phyloP scores from a whole-genome alignment of 805 yeast genomes.

The Spathaspora arborariae region DNA sequence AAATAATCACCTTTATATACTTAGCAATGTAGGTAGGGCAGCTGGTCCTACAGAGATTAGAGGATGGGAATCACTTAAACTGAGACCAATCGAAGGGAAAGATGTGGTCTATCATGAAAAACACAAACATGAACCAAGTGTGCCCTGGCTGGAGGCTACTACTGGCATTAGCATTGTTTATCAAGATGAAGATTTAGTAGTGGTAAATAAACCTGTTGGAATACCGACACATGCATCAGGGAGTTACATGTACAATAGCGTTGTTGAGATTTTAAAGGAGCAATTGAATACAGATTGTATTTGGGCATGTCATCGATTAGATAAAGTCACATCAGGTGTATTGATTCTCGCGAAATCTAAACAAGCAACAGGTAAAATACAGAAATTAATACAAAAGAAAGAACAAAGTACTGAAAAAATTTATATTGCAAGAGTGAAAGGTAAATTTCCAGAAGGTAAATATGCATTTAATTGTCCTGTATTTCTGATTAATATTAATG shows the following conservation, averaged over 20 bases:
- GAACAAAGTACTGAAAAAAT: conserved; percentile 30
- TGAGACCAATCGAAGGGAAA: conserved; percentile 14
- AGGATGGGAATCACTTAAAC: conserved; percentile 17
- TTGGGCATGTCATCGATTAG: conserved; percentile 48
- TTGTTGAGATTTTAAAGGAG: conserved; percentile 38
- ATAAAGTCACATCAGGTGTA: conserved; percentile 50
- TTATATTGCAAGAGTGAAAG: conserved; percentile 44
- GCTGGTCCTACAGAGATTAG: conserved; percentile 17
- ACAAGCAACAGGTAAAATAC: conserved; percentile 27
- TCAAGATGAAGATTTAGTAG: conserved; percentile 36
- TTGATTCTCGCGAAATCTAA: conserved; percentile 39
- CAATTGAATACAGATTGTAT: conserved; percentile 24
- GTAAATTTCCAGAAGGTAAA: conserved; percentile 33
- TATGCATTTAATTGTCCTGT: conserved; percentile 37
- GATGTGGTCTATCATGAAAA: conserved; percentile 26
- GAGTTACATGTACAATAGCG: conserved; percentile 38
- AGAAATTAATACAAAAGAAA: conserved; percentile 27
- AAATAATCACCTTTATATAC: conserved; percentile 22
- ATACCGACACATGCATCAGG: conserved; percentile 54
- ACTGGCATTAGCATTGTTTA: conserved; percentile 21
- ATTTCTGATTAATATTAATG: conserved; percentile 30
- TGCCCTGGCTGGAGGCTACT: conserved; percentile 15
- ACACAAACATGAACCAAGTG: conserved; percentile 48
- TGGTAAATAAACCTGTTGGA: conserved; percentile 50
- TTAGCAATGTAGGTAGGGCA: conserved; percentile 9